Evolutionary conservation across 2,329 filamentous ascomycete species (phyloP).

Genomic region (Colletotrichum sp.): DNA sequence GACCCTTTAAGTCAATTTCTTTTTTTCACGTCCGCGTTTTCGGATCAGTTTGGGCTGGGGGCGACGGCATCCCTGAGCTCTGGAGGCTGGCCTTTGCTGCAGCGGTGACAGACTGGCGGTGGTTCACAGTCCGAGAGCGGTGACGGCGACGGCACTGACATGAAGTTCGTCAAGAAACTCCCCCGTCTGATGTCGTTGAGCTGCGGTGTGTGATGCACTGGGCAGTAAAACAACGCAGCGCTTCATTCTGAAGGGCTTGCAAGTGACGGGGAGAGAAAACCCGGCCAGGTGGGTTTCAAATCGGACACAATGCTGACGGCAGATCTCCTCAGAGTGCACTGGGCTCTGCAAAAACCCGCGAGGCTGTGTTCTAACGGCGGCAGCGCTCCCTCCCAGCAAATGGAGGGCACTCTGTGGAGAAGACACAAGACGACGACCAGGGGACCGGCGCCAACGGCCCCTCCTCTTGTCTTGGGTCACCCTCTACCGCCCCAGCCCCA

Average conservation of each 20-base stretch:
- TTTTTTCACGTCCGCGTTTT: neutral
- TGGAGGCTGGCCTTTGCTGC: neutral
- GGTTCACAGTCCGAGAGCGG: neutral
- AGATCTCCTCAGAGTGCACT: neutral
- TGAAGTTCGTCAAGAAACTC: neutral
- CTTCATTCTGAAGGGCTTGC: neutral
- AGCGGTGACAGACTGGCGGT: neutral
- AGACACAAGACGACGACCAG: neutral
- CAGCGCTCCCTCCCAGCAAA: neutral
- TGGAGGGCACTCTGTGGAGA: neutral
- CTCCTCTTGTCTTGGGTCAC: neutral
- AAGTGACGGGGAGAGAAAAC: neutral
- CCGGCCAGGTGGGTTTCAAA: conserved; percentile 1
- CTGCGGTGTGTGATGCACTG: neutral
- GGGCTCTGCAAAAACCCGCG: neutral
- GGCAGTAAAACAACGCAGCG: neutral
- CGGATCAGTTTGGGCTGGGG: neutral
- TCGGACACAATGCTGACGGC: conserved; percentile 11
- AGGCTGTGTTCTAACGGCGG: neutral
- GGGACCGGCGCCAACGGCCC: conserved; percentile 5
- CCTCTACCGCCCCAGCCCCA: neutral
- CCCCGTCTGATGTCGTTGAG: neutral
- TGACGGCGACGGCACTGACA: neutral
- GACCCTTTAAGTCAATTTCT: conserved; percentile 5
- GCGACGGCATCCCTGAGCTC: neutral